These are phyloP conservation scores for Proliferodiscus dingleyae DNA, from an alignment of 2,329 filamentous ascomycete species.

Conservation along the genomic window DNA sequence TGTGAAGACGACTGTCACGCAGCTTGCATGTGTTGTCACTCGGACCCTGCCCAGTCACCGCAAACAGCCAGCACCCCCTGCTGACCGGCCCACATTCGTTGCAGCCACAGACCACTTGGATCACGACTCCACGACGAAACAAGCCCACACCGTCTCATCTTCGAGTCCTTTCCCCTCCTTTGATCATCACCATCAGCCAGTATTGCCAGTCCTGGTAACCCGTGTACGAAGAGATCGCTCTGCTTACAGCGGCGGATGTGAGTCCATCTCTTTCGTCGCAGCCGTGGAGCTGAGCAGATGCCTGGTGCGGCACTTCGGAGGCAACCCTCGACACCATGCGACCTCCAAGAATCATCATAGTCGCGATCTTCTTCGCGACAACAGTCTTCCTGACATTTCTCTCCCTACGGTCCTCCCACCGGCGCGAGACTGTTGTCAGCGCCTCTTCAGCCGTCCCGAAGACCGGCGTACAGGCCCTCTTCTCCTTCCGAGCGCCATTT, in stretches of 20 bases:
- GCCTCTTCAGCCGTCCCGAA: constrained; percentile 12
- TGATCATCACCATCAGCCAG: too few relatives aligned
- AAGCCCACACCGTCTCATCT: too few relatives aligned
- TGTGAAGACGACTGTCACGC: too few relatives aligned
- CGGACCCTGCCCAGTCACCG: too few relatives aligned
- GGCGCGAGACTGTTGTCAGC: constrained; percentile 18
- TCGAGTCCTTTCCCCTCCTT: too few relatives aligned
- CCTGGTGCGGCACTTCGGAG: constrained; percentile 17
- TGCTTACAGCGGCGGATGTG: constrained; percentile 18
- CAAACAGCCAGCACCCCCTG: too few relatives aligned
- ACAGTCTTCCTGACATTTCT: constrained; percentile 29
- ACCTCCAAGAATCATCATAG: constrained; percentile 31
- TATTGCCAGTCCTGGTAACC: too few relatives aligned
- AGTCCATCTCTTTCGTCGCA: constrained; percentile 13
- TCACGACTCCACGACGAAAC: too few relatives aligned
- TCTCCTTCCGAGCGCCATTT: constrained; percentile 71
- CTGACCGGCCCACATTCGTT: too few relatives aligned
- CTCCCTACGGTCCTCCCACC: constrained; percentile 27
- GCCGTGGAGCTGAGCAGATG: constrained; percentile 27
- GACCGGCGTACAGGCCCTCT: constrained; percentile 50
- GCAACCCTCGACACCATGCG: constrained; percentile 27
- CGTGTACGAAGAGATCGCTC: not conserved
- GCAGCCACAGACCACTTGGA: too few relatives aligned
- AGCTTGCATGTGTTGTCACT: too few relatives aligned
- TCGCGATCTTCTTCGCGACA: constrained; percentile 27